Evolutionary conservation across 1,139 yeast genomes (phyloP).

Genomic region (Pichia sp.): DNA sequence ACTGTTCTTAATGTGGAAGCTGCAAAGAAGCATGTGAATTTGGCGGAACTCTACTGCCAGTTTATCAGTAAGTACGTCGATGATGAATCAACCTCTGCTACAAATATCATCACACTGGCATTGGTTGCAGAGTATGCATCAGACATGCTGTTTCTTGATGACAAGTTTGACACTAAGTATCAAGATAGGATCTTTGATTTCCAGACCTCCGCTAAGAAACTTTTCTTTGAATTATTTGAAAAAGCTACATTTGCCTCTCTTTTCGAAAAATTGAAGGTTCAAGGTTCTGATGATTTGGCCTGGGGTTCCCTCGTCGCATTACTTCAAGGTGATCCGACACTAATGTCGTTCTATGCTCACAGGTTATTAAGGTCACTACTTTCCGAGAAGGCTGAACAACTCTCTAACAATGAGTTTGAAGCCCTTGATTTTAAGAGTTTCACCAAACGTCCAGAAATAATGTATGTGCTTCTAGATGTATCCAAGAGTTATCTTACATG

Average conservation of each 20-base stretch:
- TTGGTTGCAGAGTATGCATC: conserved; percentile 30
- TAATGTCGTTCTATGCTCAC: conserved; percentile 19
- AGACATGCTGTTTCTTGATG: conserved; percentile 29
- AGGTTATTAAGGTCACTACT: conserved; percentile 22
- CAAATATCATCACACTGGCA: conserved; percentile 22
- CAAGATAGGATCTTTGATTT: conserved; percentile 9
- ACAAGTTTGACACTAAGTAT: background rate
- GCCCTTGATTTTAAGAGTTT: conserved; percentile 11
- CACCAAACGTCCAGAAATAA: conserved; percentile 29
- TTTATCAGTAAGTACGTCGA: background rate
- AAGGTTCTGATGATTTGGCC: background rate
- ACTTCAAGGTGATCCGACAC: background rate
- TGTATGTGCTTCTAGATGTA: conserved; percentile 35
- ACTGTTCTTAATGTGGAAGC: background rate
- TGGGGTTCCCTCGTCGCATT: background rate
- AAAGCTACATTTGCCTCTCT: background rate
- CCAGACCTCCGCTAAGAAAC: conserved; percentile 1
- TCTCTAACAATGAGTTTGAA: conserved; percentile 13
- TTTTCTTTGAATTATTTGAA: background rate
- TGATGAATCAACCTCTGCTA: background rate
- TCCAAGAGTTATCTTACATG: conserved; percentile 32
- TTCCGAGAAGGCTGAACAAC: conserved; percentile 18
- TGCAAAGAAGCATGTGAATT: conserved; percentile 2
- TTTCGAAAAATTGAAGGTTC: background rate
- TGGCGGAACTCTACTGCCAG: conserved; percentile 1